Evolutionary conservation across 148 eudicot species (phyloP).

Genomic region (Polygonum aviculare): DNA sequence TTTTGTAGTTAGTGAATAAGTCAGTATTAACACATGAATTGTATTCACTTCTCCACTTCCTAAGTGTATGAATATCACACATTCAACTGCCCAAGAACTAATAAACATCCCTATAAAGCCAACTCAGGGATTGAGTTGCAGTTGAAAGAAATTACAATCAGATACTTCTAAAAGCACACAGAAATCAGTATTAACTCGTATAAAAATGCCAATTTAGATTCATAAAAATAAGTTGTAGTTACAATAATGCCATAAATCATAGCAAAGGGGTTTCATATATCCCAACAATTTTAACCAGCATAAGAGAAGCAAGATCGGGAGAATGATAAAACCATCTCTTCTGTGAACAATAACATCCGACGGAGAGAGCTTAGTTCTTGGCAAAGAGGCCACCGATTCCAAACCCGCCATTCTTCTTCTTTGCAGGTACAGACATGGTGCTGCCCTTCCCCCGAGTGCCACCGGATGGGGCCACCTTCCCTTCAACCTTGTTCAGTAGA

Average conservation of each 20-base stretch:
- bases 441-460: slow-evolving; percentile 15
- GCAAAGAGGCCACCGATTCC: slow-evolving; percentile 22
- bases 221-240: slow-evolving; percentile 8
- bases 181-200: not conserved
- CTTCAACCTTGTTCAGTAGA: slow-evolving; percentile 49
- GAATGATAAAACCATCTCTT: slow-evolving; percentile 7
- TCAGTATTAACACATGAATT: not conserved
- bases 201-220: slow-evolving; percentile 2
- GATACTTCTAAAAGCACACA: not conserved
- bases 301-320: not conserved
- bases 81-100: not conserved
- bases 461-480: slow-evolving; percentile 15
- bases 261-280: not conserved
- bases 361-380: slow-evolving; percentile 12
- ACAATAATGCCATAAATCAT: slow-evolving; percentile 4
- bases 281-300: not conserved
- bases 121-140: not conserved
- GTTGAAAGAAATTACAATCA: not conserved
- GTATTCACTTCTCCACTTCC: not conserved
- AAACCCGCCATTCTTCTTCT: slow-evolving; percentile 21
- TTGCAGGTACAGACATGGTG: slow-evolving; percentile 4
- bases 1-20: not conserved
- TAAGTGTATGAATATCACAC: not conserved
- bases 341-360: not conserved
- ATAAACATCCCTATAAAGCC: not conserved